Conservation (phyloP, 371 early-diverging fungal genomes). For the Lichtheimia ornata region DNA sequence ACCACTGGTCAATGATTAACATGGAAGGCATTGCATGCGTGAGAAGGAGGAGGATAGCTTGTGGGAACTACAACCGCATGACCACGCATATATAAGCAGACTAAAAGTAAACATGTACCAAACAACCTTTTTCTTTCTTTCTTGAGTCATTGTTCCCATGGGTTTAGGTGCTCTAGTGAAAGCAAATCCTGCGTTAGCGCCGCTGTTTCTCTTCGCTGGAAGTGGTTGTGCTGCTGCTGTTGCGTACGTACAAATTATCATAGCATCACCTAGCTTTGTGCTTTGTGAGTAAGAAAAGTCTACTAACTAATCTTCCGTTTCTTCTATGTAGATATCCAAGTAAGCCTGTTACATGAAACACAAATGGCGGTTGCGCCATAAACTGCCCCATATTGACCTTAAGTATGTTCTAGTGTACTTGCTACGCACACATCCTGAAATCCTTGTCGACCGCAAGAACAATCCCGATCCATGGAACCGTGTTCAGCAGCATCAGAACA, state of each 20-base stretch:
- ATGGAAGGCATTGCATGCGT: too few relatives aligned
- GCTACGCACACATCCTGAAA: constrained; percentile 49
- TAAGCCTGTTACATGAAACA: constrained; percentile 6
- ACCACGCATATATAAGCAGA: too few relatives aligned
- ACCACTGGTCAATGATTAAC: too few relatives aligned
- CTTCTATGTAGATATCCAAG: constrained; percentile 22
- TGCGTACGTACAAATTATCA: constrained; percentile 23
- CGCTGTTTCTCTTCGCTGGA: constrained; percentile 47
- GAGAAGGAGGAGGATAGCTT: too few relatives aligned
- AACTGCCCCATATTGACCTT: too few relatives aligned
- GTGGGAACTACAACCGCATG: too few relatives aligned
- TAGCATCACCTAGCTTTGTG: too few relatives aligned
- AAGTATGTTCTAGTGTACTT: constrained; percentile 27
- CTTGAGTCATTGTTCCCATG: constrained; percentile 16
- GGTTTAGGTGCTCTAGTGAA: constrained; percentile 26
- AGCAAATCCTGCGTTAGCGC: constrained; percentile 43
- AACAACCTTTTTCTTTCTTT: constrained; percentile 10
- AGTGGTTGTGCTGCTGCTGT: constrained; percentile 49
- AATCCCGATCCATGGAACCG: constrained; percentile 50
- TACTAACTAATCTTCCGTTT: background rate
- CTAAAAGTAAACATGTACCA: too few relatives aligned
- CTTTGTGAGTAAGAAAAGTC: too few relatives aligned
- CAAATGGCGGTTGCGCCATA: too few relatives aligned
- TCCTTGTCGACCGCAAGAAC: constrained; percentile 45
- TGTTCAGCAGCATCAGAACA: constrained; percentile 47